Evolutionary conservation across 148 eudicot species (phyloP).

Genomic region (Vaccinium vitisidaea): DNA sequence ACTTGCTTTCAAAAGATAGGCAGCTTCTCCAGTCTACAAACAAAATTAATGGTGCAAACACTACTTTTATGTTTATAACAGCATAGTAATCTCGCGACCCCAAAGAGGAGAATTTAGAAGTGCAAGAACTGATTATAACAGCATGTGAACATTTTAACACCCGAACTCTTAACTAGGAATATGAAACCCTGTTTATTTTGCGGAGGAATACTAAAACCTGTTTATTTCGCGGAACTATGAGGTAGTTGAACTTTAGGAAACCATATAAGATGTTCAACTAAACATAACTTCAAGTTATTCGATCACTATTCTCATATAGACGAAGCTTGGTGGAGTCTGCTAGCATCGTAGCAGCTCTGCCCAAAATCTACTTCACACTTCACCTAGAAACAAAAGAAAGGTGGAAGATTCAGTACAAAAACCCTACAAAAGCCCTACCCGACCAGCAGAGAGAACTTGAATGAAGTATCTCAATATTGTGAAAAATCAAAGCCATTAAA

Average conservation of each 20-base stretch:
- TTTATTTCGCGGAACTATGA: neutral
- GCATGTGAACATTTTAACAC: neutral
- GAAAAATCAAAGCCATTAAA: neutral
- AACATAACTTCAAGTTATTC: neutral
- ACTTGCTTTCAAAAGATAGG: too few relatives aligned
- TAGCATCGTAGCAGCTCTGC: conserved; percentile 7
- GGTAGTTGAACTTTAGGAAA: neutral
- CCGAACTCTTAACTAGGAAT: neutral
- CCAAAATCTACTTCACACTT: conserved; percentile 1
- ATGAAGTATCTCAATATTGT: neutral
- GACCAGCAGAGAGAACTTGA: neutral
- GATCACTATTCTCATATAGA: neutral
- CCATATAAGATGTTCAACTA: neutral
- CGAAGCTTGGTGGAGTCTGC: neutral
- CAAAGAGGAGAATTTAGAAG: neutral
- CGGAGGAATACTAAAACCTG: neutral
- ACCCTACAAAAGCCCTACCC: neutral
- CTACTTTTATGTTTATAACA: too few relatives aligned
- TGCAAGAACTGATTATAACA: neutral
- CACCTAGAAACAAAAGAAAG: neutral
- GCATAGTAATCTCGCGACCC: neutral
- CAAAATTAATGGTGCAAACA: too few relatives aligned
- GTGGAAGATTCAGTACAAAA: neutral
- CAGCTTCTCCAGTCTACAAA: too few relatives aligned
- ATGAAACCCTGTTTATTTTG: too few relatives aligned